A percentile compares a stretch with the other conserved stretches of the same genome.
Evolutionary conservation across 176 grass and related monocot species (phyloP).

Genomic region (Canna indica): DNA sequence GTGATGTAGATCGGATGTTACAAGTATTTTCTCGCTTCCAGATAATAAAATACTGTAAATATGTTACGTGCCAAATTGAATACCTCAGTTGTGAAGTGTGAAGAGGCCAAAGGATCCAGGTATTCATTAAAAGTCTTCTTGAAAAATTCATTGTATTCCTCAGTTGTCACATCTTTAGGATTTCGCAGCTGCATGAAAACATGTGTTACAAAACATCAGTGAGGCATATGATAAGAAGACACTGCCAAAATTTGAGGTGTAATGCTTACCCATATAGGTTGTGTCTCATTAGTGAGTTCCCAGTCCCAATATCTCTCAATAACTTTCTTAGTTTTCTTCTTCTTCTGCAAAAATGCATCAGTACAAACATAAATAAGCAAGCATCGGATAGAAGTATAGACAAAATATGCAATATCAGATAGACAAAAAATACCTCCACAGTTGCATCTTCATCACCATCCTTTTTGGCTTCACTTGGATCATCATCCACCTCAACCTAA

Average conservation of each 20-base stretch:
- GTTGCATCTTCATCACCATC: slow-evolving; percentile 45
- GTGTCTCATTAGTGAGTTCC: slow-evolving; percentile 95
- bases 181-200: slow-evolving; percentile 50
- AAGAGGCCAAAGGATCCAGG: slow-evolving; percentile 69
- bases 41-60: no score
- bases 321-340: slow-evolving; percentile 90
- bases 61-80: background rate
- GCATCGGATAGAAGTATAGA: background rate
- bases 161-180: slow-evolving; percentile 74
- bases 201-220: background rate
- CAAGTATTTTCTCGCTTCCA: no score
- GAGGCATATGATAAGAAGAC: background rate
- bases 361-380: background rate
- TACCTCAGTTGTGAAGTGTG: slow-evolving; percentile 97
- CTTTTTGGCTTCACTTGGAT: slow-evolving; percentile 59
- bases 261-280: slow-evolving; percentile 83
- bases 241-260: slow-evolving; percentile 3
- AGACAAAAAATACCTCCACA: slow-evolving; percentile 47
- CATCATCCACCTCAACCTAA: slow-evolving; percentile 89
- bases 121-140: slow-evolving; percentile 96
- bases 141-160: slow-evolving; percentile 95
- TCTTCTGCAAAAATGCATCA: slow-evolving; percentile 34
- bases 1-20: no score
- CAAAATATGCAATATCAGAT: background rate
- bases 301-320: slow-evolving; percentile 97